phyloP scores from a whole-genome alignment of 345 rosid genomes.

The Streptanthus diversifolius region DNA sequence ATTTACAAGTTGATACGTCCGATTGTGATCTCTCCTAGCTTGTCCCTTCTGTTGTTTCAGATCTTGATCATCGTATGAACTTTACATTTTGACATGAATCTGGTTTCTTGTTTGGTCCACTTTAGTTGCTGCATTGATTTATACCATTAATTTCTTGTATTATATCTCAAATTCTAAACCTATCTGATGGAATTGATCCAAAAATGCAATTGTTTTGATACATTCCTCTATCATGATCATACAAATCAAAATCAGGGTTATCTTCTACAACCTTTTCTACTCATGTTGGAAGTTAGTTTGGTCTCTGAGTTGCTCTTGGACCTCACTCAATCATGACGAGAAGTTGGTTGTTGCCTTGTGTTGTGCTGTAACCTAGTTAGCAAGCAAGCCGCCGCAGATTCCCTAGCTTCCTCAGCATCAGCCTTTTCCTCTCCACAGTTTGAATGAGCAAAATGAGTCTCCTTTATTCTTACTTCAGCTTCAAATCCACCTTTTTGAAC shows the following conservation, averaged over 20 bases:
- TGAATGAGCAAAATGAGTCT: constrained; percentile 31
- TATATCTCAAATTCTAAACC: background rate
- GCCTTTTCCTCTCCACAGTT: constrained; percentile 30
- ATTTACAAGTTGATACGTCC: background rate
- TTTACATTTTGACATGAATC: background rate
- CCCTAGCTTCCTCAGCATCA: constrained; percentile 52
- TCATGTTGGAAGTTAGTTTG: background rate
- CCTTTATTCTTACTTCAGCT: constrained; percentile 48
- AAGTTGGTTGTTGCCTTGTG: background rate
- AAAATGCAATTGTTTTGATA: background rate
- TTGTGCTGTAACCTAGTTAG: constrained; percentile 30
- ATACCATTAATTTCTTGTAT: background rate
- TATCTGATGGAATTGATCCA: background rate
- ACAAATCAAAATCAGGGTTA: background rate
- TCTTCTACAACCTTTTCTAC: background rate
- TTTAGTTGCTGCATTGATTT: background rate
- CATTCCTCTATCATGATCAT: background rate
- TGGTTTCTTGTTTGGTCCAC: background rate
- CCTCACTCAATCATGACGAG: background rate
- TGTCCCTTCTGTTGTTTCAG: background rate
- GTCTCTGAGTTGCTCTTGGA: background rate
- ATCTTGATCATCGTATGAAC: background rate
- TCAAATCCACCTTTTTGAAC: constrained; percentile 48
- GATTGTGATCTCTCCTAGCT: background rate
- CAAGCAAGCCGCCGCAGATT: constrained; percentile 54